These are phyloP conservation scores for Cryptococcus sp. DNA, from an alignment of 1,284 basidiomycete species.

Conservation along the genomic window DNA sequence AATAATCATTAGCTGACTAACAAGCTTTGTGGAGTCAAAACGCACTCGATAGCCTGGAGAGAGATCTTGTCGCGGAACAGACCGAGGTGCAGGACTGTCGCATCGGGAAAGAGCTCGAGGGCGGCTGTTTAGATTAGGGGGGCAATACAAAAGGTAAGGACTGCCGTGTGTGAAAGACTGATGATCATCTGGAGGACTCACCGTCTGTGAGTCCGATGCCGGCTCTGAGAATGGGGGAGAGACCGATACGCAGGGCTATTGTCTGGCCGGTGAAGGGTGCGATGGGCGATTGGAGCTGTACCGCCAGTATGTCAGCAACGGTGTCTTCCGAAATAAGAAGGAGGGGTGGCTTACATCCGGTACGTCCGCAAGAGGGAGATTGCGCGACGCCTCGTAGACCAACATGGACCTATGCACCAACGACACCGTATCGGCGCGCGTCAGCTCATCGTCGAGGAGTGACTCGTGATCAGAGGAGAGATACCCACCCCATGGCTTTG, in stretches of 20 bases:
- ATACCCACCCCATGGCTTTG: constrained; percentile 37
- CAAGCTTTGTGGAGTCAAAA: constrained; percentile 1
- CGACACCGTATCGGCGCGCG: not conserved
- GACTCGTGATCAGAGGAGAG: not conserved
- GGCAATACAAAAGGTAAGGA: not conserved
- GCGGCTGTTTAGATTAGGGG: constrained; percentile 53
- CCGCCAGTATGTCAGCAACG: not conserved
- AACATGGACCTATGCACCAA: constrained; percentile 36
- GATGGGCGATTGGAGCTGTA: constrained; percentile 52
- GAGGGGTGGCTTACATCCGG: constrained; percentile 36
- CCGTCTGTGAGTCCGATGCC: constrained; percentile 93
- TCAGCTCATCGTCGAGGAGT: not conserved
- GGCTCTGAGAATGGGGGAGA: constrained; percentile 88
- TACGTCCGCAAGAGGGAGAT: constrained; percentile 35
- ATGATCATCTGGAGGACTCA: constrained; percentile 19
- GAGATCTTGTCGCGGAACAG: constrained; percentile 82
- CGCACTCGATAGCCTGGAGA: constrained; percentile 87
- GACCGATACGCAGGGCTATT: constrained; percentile 66
- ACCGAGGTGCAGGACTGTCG: constrained; percentile 87
- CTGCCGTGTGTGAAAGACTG: not conserved
- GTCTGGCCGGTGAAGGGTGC: constrained; percentile 51
- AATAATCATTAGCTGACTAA: constrained; percentile 9
- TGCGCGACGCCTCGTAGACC: constrained; percentile 40
- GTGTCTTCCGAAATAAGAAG: not conserved
- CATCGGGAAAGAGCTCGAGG: constrained; percentile 77